phyloP scores from a whole-genome alignment of 495 filamentous ascomycete species.

The Aspergillus heteromorphus region DNA sequence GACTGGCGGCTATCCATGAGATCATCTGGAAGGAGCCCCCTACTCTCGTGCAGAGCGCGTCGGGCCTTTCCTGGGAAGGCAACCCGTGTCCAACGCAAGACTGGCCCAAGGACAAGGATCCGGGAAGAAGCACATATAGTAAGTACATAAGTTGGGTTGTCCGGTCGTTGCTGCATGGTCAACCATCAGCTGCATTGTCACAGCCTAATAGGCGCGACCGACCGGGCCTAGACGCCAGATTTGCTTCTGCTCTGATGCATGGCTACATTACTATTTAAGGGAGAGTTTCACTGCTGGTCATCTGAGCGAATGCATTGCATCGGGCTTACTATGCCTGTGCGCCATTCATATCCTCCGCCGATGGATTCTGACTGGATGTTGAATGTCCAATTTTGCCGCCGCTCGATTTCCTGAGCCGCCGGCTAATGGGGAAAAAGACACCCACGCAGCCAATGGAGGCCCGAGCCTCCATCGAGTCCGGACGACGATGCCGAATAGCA shows the following conservation, averaged over 20 bases:
- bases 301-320: not conserved
- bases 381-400: not conserved
- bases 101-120: not conserved
- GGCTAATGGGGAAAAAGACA: not conserved
- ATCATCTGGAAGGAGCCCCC: not conserved
- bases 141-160: not conserved
- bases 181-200: not conserved
- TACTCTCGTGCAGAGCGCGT: not conserved
- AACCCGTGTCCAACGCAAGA: not conserved
- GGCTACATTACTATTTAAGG: not conserved
- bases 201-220: not conserved
- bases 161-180: not conserved
- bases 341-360: not conserved
- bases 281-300: not conserved
- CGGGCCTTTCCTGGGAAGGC: not conserved
- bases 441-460: not conserved
- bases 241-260: conserved; percentile 1
- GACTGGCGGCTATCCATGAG: not conserved
- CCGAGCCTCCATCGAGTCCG: not conserved
- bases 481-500: not conserved
- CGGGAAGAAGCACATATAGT: not conserved
- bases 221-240: not conserved
- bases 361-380: not conserved
- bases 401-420: not conserved
- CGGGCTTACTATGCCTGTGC: not conserved